phyloP scores from a whole-genome alignment of 2,329 filamentous ascomycete genomes.

The Colletotrichum sp. region DNA sequence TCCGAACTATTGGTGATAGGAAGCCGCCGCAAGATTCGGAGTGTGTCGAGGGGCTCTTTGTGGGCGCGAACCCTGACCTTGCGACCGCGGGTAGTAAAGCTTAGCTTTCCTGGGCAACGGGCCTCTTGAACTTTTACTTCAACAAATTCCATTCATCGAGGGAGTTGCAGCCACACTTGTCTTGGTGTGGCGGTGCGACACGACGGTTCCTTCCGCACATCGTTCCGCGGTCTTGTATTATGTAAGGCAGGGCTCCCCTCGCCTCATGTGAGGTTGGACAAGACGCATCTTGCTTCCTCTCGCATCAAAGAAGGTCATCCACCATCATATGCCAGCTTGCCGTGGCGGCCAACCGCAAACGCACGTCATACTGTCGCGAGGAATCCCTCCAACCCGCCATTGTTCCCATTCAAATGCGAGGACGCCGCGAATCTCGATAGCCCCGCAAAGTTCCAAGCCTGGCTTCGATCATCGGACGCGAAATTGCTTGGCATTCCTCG shows the following conservation, averaged over 20 bases:
- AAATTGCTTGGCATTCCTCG: background rate
- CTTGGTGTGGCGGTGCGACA: background rate
- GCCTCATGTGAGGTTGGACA: background rate
- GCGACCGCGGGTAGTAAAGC: background rate
- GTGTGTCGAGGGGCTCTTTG: background rate
- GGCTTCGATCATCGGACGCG: background rate
- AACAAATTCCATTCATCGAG: background rate
- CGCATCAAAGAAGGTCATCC: background rate
- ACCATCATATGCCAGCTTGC: background rate
- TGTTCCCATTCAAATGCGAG: background rate
- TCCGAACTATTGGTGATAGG: background rate
- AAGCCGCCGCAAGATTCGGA: background rate
- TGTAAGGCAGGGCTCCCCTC: background rate
- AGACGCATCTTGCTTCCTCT: background rate
- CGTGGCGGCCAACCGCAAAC: background rate
- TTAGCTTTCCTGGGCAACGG: background rate
- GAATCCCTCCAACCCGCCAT: background rate
- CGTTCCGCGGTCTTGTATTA: background rate
- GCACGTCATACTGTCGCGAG: background rate
- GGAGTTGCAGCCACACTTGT: background rate
- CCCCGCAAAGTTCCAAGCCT: background rate
- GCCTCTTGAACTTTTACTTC: background rate
- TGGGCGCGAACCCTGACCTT: background rate
- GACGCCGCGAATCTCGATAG: background rate
- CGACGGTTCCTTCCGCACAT: background rate